These are phyloP conservation scores for Colletotrichum spaethianum DNA, from an alignment of 2,329 filamentous ascomycete genomes.

Conservation along the genomic window DNA sequence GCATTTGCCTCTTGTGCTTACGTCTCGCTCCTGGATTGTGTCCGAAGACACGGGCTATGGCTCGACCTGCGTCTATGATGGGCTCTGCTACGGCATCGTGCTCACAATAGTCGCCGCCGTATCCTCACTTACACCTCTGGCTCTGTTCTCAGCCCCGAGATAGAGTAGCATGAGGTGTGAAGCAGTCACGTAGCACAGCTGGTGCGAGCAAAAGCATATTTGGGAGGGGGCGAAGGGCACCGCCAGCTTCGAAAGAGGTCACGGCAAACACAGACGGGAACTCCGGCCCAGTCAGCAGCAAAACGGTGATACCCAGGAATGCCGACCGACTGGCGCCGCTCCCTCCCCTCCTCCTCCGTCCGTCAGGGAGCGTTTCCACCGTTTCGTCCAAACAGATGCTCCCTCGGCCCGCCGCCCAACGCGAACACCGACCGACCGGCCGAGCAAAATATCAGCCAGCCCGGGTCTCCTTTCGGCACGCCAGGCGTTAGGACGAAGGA, in stretches of 20 bases:
- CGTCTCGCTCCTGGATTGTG: background rate
- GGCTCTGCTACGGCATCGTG: background rate
- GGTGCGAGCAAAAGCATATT: background rate
- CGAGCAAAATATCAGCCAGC: background rate
- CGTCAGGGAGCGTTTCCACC: background rate
- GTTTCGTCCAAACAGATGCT: background rate
- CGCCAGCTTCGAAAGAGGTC: no score
- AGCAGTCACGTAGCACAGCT: background rate
- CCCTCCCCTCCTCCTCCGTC: background rate
- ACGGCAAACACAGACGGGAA: background rate
- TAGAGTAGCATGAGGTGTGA: background rate
- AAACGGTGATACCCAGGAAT: background rate
- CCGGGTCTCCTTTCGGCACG: no score
- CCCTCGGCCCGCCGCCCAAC: background rate
- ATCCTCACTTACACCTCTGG: background rate
- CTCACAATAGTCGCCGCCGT: no score
- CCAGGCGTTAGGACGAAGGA: background rate
- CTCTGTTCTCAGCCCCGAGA: background rate
- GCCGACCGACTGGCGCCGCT: background rate
- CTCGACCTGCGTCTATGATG: background rate
- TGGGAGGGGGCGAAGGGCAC: background rate
- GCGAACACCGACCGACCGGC: background rate
- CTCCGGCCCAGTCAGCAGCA: background rate
- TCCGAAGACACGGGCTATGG: background rate
- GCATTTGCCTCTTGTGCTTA: background rate